Base-by-base conservation (phyloP, 306 rosid genomes). In the Cicer cuneatum region DNA sequence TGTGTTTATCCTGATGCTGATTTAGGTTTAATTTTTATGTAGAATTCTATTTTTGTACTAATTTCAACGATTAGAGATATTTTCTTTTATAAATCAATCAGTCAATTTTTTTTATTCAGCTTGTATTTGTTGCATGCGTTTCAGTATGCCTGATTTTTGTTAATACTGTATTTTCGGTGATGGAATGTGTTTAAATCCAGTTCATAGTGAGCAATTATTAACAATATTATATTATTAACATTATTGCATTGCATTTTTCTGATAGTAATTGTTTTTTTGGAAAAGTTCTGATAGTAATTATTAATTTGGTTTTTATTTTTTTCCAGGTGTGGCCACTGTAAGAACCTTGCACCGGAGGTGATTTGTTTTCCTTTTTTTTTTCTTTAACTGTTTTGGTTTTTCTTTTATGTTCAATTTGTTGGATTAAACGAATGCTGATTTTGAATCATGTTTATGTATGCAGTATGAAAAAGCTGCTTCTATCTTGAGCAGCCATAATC, bases 291-390 rank as follows among this genome's bases (percentile, higher is more conserved):
- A 29, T 29, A 29, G 33, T 29, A 39, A n/a, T 56, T 49, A 43
- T 75, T 29, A 10, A 14, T 18, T 35, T 37, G 10, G 5, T 19
- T 40, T 62, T 29, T 16, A 39, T 5, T 5, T 24, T 24, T 58
- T 43, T 56, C 8, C 75, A 95, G 99, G 99, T 95, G 98, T 85
- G 97, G 99, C n/a, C 97, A 92, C 87, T 95, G 99, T 70, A 85
- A 89, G 98, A 84, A 79, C 61, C 93, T 95, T 48, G 96, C 90
- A 59, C 99, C 99, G 3, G 99, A 95, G 99, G 99, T 95, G 73
- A 72, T 40, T 59, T 60, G 4, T 12, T 67, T 69, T 67, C 41
- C 33, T 21, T 16, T 74, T 78, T n/a, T 51, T n/a, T 14, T 29
- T n/a, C 10, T 59, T 6, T 69, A 6, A 64, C 42, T 57, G 38